Percentiles rank a stretch among this genome's conserved stretches.
These are phyloP conservation scores for Entelexis paramagnoliae DNA, from an alignment of 1,139 yeast genomes.

Conservation along the genomic window DNA sequence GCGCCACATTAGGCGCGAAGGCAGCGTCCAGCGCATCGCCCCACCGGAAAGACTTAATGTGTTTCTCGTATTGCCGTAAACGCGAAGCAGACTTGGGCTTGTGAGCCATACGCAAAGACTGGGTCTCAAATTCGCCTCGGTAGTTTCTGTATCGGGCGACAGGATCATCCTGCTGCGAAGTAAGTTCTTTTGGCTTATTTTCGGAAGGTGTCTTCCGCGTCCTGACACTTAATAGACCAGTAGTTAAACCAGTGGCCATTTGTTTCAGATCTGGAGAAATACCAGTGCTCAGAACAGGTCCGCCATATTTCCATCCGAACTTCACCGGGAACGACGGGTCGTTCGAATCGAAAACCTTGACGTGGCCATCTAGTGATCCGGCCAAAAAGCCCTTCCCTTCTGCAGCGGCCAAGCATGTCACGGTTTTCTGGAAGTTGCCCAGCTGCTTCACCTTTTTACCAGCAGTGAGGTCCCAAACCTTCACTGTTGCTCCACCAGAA, in stretches of 20 bases:
- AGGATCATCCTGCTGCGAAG: not conserved
- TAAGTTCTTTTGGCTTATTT: not conserved
- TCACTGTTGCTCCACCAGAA: constrained; percentile 74
- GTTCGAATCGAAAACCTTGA: constrained; percentile 77
- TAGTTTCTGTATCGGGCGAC: constrained; percentile 49
- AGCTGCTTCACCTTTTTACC: constrained; percentile 55
- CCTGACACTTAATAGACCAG: constrained; percentile 79
- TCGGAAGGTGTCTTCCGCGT: constrained; percentile 62
- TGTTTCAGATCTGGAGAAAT: constrained; percentile 85
- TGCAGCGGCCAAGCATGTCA: constrained; percentile 64
- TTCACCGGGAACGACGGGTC: constrained; percentile 74
- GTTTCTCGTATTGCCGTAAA: constrained; percentile 70
- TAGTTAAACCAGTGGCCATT: constrained; percentile 85
- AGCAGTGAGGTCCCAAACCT: constrained; percentile 85
- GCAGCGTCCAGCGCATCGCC: constrained; percentile 84
- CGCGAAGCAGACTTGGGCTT: constrained; percentile 42
- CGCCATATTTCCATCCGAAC: constrained; percentile 96
- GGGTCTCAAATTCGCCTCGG: constrained; percentile 77
- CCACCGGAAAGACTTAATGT: constrained; percentile 83
- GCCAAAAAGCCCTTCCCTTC: constrained; percentile 68
- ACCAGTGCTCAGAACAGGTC: constrained; percentile 81
- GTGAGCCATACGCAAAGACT: constrained; percentile 46
- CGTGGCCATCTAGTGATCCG: constrained; percentile 95
- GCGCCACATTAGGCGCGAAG: constrained; percentile 62
- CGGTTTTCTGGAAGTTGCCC: constrained; percentile 83